Conservation (phyloP, 805 yeast genomes). For the Candida nemodendra region DNA sequence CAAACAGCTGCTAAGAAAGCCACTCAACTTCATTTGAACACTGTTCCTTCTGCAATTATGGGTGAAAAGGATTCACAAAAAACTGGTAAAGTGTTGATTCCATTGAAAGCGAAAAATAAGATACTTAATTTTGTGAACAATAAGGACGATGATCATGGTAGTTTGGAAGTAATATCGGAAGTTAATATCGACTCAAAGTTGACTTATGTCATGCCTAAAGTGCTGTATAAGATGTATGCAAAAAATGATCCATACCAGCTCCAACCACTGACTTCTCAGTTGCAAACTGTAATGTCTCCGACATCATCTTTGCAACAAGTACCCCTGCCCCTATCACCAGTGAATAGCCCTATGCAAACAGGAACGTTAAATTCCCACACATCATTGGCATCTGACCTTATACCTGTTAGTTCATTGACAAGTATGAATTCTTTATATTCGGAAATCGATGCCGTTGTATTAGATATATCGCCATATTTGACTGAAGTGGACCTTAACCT, state of each 20-base stretch:
- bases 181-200: conserved; percentile 11
- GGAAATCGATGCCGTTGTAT: conserved; percentile 3
- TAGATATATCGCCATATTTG: conserved; percentile 13
- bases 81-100: conserved; percentile 4
- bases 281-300: conserved; percentile 6
- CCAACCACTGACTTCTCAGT: conserved; percentile 10
- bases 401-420: conserved; percentile 11
- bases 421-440: conserved; percentile 9
- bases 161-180: conserved; percentile 4
- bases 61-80: not conserved
- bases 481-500: conserved; percentile 16
- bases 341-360: conserved; percentile 3
- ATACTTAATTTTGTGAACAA: conserved; percentile 15
- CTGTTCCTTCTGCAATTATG: conserved; percentile 3
- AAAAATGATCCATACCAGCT: conserved; percentile 2
- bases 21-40: conserved; percentile 17
- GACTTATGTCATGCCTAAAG: conserved; percentile 19
- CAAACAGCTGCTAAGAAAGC: conserved; percentile 15
- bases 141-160: conserved; percentile 16
- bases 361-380: conserved; percentile 1
- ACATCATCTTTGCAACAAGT: conserved; percentile 13
- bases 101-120: conserved; percentile 17
- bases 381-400: conserved; percentile 5
- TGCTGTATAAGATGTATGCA: conserved; percentile 16
- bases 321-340: conserved; percentile 1